These are phyloP conservation scores for Tuber aestivum DNA, from an alignment of 495 filamentous ascomycete species.

Conservation along the genomic window DNA sequence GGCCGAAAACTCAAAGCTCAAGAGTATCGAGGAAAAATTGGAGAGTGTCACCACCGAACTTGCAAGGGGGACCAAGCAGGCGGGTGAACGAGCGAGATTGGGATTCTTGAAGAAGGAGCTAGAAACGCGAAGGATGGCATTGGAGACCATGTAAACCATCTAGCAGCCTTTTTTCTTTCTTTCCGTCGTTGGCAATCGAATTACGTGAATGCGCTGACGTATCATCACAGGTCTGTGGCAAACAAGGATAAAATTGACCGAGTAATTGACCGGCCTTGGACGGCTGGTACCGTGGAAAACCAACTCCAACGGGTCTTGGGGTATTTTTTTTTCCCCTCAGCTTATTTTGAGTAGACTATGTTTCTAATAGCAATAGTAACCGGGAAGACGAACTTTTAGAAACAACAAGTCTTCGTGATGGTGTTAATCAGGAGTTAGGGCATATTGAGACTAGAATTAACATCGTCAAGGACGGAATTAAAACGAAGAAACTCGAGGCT, in stretches of 20 bases:
- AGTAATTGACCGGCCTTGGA: constrained; percentile 61
- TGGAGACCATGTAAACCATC: constrained; percentile 58
- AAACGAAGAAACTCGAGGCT: constrained; percentile 57
- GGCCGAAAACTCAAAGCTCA: constrained; percentile 56
- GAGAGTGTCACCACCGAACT: constrained; percentile 67
- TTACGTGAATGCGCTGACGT: constrained; percentile 3
- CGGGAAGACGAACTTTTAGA: constrained; percentile 48
- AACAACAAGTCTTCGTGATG: constrained; percentile 62
- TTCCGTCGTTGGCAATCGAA: background rate
- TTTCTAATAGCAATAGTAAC: constrained; percentile 19
- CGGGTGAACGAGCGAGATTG: constrained; percentile 69
- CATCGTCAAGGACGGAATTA: constrained; percentile 54
- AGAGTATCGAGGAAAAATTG: constrained; percentile 60
- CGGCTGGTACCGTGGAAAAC: constrained; percentile 60
- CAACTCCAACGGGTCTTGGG: constrained; percentile 64
- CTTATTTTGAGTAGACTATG: background rate
- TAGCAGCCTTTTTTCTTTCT: constrained; percentile 1
- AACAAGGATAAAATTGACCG: constrained; percentile 63
- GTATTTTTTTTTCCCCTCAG: constrained; percentile 27
- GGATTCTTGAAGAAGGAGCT: constrained; percentile 71
- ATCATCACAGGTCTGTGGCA: constrained; percentile 50
- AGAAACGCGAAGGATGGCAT: constrained; percentile 60
- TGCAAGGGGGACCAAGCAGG: constrained; percentile 68
- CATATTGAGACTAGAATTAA: constrained; percentile 73
- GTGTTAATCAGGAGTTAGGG: constrained; percentile 63